Evolutionary conservation across 2,329 filamentous ascomycete species (phyloP), one percentile per base, ranked within the genome.

Genomic region (Talaromyces pinophilus): DNA sequence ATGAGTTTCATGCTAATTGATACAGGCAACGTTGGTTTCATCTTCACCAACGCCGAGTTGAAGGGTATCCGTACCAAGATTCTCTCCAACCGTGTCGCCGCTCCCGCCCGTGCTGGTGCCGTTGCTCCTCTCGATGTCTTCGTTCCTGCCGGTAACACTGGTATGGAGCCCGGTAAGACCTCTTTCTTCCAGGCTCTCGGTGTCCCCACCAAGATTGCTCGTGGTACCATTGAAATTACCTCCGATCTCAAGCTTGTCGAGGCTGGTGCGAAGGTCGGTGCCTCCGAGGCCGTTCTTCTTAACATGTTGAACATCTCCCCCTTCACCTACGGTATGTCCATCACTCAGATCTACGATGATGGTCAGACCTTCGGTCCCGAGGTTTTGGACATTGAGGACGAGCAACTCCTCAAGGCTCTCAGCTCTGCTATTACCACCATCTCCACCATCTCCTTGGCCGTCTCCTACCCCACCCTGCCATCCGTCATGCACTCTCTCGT

Each of bases 101-200:
- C 95, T 72, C 95, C 95, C 72, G 95, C 95, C 76, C 93, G 95
- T 92, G 94, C 95, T 78, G 96, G 96, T 90, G 95, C 96, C 79
- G 78, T 99, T 76, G 96, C 95, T 74, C 95, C 96, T 74, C 84
- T 81, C 79, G 96, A 99, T 83, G 95, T 99, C 81, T 99, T 85
- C 86, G 82, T 99, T 74, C 95, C 95, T 74, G 95, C 93, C 76
- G 95, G 95, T 84, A 99, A 99, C 91, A 99, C 95, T 79, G 95
- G 95, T 86, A 99, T 99, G 95, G 95, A 99, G 85, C 96, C 95
- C 81, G 96, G 96, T 84, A 99, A 99, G 92, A 99, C 95, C 80
- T 98, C 95, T 81, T 99, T 99, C 93, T 99, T 99, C 93, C 95
- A 99, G 90, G 95, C 95, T 79, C 95, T 99, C 84, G 94, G 94